Evolutionary conservation across 2,329 filamentous ascomycete genomes (phyloP).

Genomic region (Cercospora zeina): DNA sequence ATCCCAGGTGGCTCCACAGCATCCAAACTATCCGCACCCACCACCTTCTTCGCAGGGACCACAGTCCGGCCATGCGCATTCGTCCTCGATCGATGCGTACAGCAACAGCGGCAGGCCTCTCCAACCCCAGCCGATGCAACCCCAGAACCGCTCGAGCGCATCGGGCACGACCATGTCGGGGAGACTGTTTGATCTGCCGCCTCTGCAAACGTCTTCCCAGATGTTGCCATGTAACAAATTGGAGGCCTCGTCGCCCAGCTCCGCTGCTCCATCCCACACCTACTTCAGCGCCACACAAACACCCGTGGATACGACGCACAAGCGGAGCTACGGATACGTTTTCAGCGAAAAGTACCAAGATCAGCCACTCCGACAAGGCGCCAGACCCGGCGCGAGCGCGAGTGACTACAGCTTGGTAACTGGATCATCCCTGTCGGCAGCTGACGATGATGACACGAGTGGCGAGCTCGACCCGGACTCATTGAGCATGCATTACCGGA

Average conservation of each 20-base stretch:
- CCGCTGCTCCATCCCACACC: slow-evolving; percentile 36
- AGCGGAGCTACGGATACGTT: slow-evolving; percentile 50
- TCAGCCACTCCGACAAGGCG: slow-evolving; percentile 49
- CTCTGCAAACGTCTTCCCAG: slow-evolving; percentile 42
- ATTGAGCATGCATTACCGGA: slow-evolving; percentile 48
- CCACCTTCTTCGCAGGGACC: slow-evolving; percentile 24
- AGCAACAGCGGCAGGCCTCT: slow-evolving; percentile 24
- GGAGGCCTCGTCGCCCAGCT: slow-evolving; percentile 50
- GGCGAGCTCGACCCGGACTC: slow-evolving; percentile 36
- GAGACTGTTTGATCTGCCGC: slow-evolving; percentile 41
- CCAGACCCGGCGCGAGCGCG: slow-evolving; percentile 41
- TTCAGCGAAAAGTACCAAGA: slow-evolving; percentile 46
- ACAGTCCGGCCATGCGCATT: slow-evolving; percentile 28
- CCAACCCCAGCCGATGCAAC: slow-evolving; percentile 33
- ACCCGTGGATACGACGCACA: slow-evolving; percentile 40
- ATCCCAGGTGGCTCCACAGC: slow-evolving; percentile 30
- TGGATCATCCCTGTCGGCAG: slow-evolving; percentile 28
- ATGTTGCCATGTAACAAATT: slow-evolving; percentile 40
- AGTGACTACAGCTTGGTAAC: slow-evolving; percentile 17
- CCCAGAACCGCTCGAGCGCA: slow-evolving; percentile 31
- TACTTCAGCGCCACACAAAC: slow-evolving; percentile 33
- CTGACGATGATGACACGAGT: slow-evolving; percentile 38
- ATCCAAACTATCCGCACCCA: slow-evolving; percentile 35
- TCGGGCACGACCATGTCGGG: slow-evolving; percentile 28
- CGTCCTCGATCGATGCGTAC: slow-evolving; percentile 29